Evolutionary conservation across 352 stramenopile species (phyloP), one percentile per base, ranked within the genome.

Genomic region (Phytophthora tubulina): DNA sequence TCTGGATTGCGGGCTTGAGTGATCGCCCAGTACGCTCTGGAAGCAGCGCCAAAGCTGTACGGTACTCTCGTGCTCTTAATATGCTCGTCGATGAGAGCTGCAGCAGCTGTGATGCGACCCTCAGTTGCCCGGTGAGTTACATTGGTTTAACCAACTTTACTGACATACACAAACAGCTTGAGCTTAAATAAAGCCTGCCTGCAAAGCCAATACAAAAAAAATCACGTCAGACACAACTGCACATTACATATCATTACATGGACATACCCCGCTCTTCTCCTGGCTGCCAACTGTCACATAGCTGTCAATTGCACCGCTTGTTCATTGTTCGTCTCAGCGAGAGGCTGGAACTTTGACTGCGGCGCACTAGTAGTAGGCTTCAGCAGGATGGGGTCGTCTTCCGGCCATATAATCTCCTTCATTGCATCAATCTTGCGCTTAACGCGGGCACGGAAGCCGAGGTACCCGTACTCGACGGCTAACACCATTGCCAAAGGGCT

Each of bases 161-260:
- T 32, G 17, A 63, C 30, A 14, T 63, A 63, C 27, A 53, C 44
- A 14, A 45, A 63, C 6, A 63, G 30, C 39, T 63, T 30, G 4
- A 52, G n/a, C 30, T 63, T 53, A 3, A 63, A 63, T 3, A 15
- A 39, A 1, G 41, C 30, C 52, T 63, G 55, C 3, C 55, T 53
- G 33, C 50, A 57, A 45, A 27, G 21, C n/a, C 8, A 52, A 35
- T 13, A 52, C 11, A n/a, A 31, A 31, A 31, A 50, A 11, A 50
- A 32, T 35, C 6, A 35, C 5, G 4, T 35, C 21, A 52, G 32
- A 52, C 7, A 33, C 21, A 21, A 21, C 21, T 21, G 21, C 21
- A 21, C 21, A 21, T 21, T 21, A 21, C 45, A 35, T 35, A 50
- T 52, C 6, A 15, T 33, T 35, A 31, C 31, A 21, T 21, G 21